Conservation (phyloP, 345 rosid species). For the Pseudoturritis turrita region DNA sequence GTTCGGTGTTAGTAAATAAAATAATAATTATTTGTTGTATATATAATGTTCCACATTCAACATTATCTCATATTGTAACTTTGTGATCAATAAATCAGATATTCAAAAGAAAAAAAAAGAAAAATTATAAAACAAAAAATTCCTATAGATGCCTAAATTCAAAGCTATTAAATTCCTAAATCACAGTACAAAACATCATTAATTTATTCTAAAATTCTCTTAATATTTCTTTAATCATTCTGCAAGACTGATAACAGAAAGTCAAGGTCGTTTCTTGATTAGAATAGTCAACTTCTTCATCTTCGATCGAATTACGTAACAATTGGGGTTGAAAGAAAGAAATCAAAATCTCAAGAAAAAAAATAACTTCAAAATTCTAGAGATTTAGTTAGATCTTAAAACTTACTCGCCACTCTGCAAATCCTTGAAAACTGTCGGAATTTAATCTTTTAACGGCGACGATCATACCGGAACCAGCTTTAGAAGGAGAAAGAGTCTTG, state of each 20-base stretch:
- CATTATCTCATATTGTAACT: too few species aligned
- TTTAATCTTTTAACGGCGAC: constrained; percentile 83
- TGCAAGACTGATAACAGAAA: neutral
- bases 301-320: neutral
- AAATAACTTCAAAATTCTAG: neutral
- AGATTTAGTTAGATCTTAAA: neutral
- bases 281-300: constrained; percentile 26
- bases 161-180: neutral
- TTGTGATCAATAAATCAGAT: too few species aligned
- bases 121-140: too few species aligned
- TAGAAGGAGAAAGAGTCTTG: constrained; percentile 55
- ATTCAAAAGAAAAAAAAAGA: too few species aligned
- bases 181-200: neutral
- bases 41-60: too few species aligned
- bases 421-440: constrained; percentile 62
- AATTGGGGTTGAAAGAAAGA: constrained; percentile 2
- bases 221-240: neutral
- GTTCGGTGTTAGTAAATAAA: neutral
- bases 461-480: constrained; percentile 47
- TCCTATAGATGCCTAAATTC: neutral
- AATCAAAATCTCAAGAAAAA: neutral
- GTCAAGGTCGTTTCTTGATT: constrained; percentile 17
- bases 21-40: neutral
- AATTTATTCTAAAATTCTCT: neutral
- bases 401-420: constrained; percentile 76